phyloP scores from a whole-genome alignment of 2,329 filamentous ascomycete species.

The Xylariaceae sp. region DNA sequence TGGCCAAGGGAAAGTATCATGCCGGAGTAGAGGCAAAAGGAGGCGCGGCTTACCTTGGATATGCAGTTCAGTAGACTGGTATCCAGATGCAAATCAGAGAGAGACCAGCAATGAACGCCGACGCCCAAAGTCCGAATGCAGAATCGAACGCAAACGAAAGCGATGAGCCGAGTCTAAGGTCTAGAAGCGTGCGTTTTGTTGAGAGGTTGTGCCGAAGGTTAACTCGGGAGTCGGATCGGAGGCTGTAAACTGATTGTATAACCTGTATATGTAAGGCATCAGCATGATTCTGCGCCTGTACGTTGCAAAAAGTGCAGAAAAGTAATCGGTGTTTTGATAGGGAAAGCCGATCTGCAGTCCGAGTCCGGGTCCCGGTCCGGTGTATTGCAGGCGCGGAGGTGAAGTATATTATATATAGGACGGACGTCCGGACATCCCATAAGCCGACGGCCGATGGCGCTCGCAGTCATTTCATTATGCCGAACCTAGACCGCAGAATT shows the following conservation, averaged over 20 bases:
- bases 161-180: constrained; percentile 26
- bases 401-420: background rate
- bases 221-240: constrained; percentile 14
- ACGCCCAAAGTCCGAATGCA: constrained; percentile 31
- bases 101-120: constrained; percentile 33
- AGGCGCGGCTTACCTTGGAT: constrained; percentile 20
- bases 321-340: constrained; percentile 1
- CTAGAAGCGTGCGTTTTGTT: constrained; percentile 19
- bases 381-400: background rate
- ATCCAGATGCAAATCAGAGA: constrained; percentile 32
- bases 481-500: background rate
- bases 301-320: background rate
- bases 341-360: too few relatives aligned
- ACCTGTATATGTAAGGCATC: constrained; percentile 10
- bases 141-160: constrained; percentile 30
- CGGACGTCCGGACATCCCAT: background rate
- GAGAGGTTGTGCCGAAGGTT: constrained; percentile 17
- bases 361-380: too few relatives aligned
- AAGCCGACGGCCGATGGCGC: background rate
- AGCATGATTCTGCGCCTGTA: background rate
- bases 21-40: background rate
- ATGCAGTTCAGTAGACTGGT: constrained; percentile 27
- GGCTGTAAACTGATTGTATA: constrained; percentile 14
- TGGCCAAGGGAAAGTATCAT: background rate
- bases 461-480: background rate